Evolutionary conservation across 1,139 yeast genomes (phyloP), one percentile per base, ranked within the genome.

Genomic region (Lodderomyces margitis): DNA sequence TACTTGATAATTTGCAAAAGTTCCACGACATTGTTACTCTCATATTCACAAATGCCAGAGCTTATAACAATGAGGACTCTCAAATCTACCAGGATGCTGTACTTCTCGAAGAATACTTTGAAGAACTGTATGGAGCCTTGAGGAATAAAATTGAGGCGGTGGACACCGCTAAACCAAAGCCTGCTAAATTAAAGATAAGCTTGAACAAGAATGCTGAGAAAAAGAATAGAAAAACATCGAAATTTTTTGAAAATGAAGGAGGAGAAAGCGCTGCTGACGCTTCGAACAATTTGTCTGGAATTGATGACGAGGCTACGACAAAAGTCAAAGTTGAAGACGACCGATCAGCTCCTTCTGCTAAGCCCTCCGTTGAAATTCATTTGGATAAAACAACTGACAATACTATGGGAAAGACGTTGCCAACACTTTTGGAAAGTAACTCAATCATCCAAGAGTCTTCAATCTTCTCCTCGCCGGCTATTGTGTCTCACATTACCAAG

Each of bases 1-100:
- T 63, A 5, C 45, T 72, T 38, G 68, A 71, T 2, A 73, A 75
- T 43, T 66, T 80, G 34, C 64, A 66, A 41, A 70, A 68, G 34
- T 77, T 81, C 50, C 58, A 72, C 46, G 70, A 68, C 17, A 82
- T 79, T 37, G 60, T 79, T 3, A 51, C 59, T 16, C 57, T 78
- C 38, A 75, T 81, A 10, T 81, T 81, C 55, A 56, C 68, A 40
- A 82, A 82, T 57, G 84, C 86, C 2, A 73, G 73, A 47, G 62
- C 74, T 3, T 81, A 77, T 54, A 81, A 80, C 55, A 80, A 77
- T 45, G 77, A 78, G 15, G 70, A 69, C 3, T 71, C 83, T 19
- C 64, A 75, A 28, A 78, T 81, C 37, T 73, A 74, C 51, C 79
- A 76, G 49, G 84, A 81, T 57, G 77, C 87, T 1, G 60, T 57